Evolutionary conservation across 192 early-diverging fungal genomes (phyloP).

Genomic region (Linnemannia schmuckeri): DNA sequence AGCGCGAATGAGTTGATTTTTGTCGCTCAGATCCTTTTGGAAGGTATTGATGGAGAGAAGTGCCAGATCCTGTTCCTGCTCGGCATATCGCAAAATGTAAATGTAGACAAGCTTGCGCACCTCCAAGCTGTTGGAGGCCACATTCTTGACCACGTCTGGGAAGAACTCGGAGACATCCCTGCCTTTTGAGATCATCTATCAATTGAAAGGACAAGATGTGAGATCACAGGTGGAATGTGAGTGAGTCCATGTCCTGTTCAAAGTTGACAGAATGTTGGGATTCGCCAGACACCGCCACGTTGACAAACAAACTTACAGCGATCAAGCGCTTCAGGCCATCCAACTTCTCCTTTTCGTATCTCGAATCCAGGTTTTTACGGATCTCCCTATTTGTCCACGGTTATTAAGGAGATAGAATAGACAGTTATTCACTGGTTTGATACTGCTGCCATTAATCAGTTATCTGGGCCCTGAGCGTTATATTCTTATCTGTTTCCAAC

Average conservation of each 20-base stretch:
- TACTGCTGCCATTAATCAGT: not conserved
- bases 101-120: conserved; percentile 97
- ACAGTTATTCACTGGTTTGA: not conserved
- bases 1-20: conserved; percentile 92
- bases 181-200: conserved; percentile 90
- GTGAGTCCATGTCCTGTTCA: not conserved
- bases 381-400: conserved; percentile 66
- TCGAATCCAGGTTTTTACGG: conserved; percentile 79
- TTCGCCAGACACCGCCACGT: not conserved
- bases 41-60: conserved; percentile 98
- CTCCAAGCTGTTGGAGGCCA: conserved; percentile 89
- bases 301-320: conserved; percentile 67
- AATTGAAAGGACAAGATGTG: not conserved
- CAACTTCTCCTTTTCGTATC: conserved; percentile 92
- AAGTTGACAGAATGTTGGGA: not conserved
- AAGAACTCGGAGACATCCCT: conserved; percentile 92
- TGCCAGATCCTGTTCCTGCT: conserved; percentile 96
- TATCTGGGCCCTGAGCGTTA: not conserved
- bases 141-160: conserved; percentile 97
- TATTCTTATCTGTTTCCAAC: not conserved
- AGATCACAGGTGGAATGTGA: not conserved
- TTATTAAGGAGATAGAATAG: not conserved
- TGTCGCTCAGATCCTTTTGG: conserved; percentile 94
- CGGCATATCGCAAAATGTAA: conserved; percentile 94
- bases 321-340: conserved; percentile 92